These are phyloP conservation scores for Clavariopsis aquatica DNA, from an alignment of 495 filamentous ascomycete species.

Conservation along the genomic window DNA sequence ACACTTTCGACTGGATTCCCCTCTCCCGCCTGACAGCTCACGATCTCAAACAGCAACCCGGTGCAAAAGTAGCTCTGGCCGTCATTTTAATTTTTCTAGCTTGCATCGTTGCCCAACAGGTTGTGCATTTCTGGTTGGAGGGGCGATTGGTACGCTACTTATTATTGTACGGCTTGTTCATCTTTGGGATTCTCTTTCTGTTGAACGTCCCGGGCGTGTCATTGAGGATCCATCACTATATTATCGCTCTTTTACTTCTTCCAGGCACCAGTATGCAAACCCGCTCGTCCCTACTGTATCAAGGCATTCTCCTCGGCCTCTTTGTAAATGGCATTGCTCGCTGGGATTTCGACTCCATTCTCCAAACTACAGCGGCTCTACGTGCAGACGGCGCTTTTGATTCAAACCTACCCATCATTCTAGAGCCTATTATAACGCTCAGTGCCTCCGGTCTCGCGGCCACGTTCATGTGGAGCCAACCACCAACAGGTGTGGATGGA, in stretches of 20 bases:
- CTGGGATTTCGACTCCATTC: slow-evolving; percentile 86
- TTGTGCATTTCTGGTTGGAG: slow-evolving; percentile 44
- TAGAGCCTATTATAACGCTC: slow-evolving; percentile 23
- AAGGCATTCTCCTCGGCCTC: slow-evolving; percentile 80
- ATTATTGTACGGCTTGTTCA: slow-evolving; percentile 60
- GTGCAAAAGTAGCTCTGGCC: slow-evolving; percentile 44
- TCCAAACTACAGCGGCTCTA: slow-evolving; percentile 74
- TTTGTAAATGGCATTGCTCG: slow-evolving; percentile 89
- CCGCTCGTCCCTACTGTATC: slow-evolving; percentile 72
- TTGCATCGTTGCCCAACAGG: slow-evolving; percentile 43
- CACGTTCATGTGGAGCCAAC: slow-evolving; percentile 4
- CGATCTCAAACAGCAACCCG: slow-evolving; percentile 46
- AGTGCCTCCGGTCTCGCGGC: not conserved
- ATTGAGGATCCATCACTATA: slow-evolving; percentile 91
- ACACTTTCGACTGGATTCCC: slow-evolving; percentile 48
- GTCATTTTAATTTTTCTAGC: slow-evolving; percentile 42
- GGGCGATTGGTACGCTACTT: slow-evolving; percentile 45
- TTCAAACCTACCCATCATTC: slow-evolving; percentile 64
- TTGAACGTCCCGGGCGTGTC: slow-evolving; percentile 71
- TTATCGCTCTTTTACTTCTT: slow-evolving; percentile 81
- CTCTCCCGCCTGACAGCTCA: slow-evolving; percentile 46
- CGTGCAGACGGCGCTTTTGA: slow-evolving; percentile 68
- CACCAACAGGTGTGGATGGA: slow-evolving; percentile 55
- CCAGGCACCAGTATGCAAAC: slow-evolving; percentile 81
- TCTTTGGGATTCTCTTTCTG: slow-evolving; percentile 50